A percentile compares a stretch with the other conserved stretches of the same genome.
Evolutionary conservation across 441 rosid species (phyloP).

Genomic region (Breynia disticha): DNA sequence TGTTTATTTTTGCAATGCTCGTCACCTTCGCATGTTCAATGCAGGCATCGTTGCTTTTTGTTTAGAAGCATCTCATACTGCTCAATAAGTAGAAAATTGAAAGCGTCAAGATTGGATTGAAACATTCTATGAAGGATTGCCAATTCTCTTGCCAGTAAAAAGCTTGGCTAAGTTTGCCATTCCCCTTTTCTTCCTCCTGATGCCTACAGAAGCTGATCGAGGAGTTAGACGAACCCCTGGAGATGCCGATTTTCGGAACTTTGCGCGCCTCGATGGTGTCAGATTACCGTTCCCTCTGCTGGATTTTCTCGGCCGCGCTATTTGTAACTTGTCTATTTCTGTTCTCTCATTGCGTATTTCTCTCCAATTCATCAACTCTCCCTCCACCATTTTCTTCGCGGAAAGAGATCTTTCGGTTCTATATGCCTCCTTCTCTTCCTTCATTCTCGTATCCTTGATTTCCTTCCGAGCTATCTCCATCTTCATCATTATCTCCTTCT

Average conservation of each 20-base stretch:
- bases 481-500: slow-evolving; percentile 55
- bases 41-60: too few relatives aligned
- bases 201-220: slow-evolving; percentile 31
- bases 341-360: slow-evolving; percentile 15
- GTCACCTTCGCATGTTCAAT: too few relatives aligned
- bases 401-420: slow-evolving; percentile 39
- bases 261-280: slow-evolving; percentile 33
- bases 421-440: slow-evolving; percentile 40
- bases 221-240: slow-evolving; percentile 29
- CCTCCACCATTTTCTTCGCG: slow-evolving; percentile 35
- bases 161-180: slow-evolving; percentile 47
- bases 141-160: slow-evolving; percentile 32
- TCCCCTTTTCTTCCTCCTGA: slow-evolving; percentile 51
- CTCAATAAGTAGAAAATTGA: too few relatives aligned
- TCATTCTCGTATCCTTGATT: slow-evolving; percentile 35
- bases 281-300: slow-evolving; percentile 24
- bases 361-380: slow-evolving; percentile 32
- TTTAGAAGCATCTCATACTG: too few relatives aligned
- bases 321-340: slow-evolving; percentile 16
- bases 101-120: too few relatives aligned
- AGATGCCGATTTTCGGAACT: slow-evolving; percentile 33
- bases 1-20: too few relatives aligned
- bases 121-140: slow-evolving; percentile 5
- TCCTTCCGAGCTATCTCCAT: slow-evolving; percentile 38
- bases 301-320: slow-evolving; percentile 26